Conservation (phyloP, 2,329 filamentous ascomycete genomes). For the Exophiala sideris region DNA sequence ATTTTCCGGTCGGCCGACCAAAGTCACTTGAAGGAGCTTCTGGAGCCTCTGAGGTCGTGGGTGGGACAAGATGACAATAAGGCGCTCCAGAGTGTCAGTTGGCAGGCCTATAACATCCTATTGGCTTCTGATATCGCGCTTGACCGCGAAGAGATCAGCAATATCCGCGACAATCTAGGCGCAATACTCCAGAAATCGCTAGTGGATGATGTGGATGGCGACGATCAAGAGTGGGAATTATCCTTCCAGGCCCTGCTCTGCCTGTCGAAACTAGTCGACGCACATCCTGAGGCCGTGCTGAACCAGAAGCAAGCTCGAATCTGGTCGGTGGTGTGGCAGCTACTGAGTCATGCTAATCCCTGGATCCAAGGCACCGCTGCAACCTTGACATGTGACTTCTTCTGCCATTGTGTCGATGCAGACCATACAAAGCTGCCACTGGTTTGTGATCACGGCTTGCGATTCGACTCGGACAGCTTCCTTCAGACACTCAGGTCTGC, state of each 20-base stretch:
- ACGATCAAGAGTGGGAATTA: constrained; percentile 56
- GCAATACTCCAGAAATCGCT: constrained; percentile 1
- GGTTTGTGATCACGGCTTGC: constrained; percentile 66
- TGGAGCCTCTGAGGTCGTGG: constrained; percentile 71
- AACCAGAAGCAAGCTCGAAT: constrained; percentile 58
- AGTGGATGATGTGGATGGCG: constrained; percentile 44
- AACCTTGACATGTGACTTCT: constrained; percentile 70
- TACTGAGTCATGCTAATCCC: constrained; percentile 68
- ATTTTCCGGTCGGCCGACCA: constrained; percentile 75
- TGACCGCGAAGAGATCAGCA: constrained; percentile 47
- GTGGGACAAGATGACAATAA: constrained; percentile 69
- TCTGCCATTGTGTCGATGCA: constrained; percentile 68
- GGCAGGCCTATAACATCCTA: constrained; percentile 80
- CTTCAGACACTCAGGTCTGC: constrained; percentile 55
- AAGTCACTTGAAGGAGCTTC: constrained; percentile 67
- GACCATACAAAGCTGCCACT: constrained; percentile 58
- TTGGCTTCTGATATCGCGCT: constrained; percentile 67
- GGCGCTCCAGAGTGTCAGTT: constrained; percentile 66
- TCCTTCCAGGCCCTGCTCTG: constrained; percentile 70
- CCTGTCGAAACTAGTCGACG: constrained; percentile 63
- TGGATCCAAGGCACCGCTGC: constrained; percentile 75
- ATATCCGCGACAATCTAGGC: constrained; percentile 14
- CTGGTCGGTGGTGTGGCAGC: constrained; percentile 67
- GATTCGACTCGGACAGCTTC: constrained; percentile 64
- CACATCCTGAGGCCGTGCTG: constrained; percentile 63